phyloP scores from a whole-genome alignment of 345 rosid species.

The Eucalyptus fibrosa region DNA sequence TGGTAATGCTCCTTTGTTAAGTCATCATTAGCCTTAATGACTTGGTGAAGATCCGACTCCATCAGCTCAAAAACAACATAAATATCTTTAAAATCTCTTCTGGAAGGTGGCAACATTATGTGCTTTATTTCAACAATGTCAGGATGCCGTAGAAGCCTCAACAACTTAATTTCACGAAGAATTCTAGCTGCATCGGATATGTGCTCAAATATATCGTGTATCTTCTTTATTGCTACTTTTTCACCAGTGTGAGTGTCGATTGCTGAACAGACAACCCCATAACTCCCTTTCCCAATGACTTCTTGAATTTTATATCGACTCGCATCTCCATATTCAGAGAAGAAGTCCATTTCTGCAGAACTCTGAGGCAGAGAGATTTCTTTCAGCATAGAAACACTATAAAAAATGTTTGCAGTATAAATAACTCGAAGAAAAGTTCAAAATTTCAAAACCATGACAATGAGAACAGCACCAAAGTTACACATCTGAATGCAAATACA shows the following conservation, averaged over 20 bases:
- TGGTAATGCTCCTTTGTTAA: slow-evolving; percentile 92
- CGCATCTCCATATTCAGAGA: slow-evolving; percentile 92
- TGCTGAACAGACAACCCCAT: slow-evolving; percentile 93
- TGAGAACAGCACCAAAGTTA: not conserved
- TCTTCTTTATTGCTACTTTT: slow-evolving; percentile 89
- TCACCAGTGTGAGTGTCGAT: slow-evolving; percentile 73
- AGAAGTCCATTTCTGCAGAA: slow-evolving; percentile 73
- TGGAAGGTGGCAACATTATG: slow-evolving; percentile 90
- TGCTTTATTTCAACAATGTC: slow-evolving; percentile 94
- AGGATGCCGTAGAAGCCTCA: slow-evolving; percentile 78
- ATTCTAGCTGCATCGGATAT: slow-evolving; percentile 88
- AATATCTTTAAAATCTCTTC: slow-evolving; percentile 89
- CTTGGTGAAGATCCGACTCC: slow-evolving; percentile 97
- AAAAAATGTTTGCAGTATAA: not conserved
- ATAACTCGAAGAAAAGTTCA: not conserved
- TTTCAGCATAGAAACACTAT: not conserved
- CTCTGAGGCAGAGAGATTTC: slow-evolving; percentile 28
- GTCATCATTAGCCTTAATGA: slow-evolving; percentile 94
- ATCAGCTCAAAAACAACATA: slow-evolving; percentile 96
- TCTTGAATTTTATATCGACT: slow-evolving; percentile 77
- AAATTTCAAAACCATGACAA: not conserved
- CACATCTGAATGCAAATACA: not conserved
- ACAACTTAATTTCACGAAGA: slow-evolving; percentile 82
- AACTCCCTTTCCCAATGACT: slow-evolving; percentile 91
- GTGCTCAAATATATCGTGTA: slow-evolving; percentile 86